Percentiles rank a stretch among this genome's conserved stretches.
Conservation (phyloP, 164 flowering plant genomes). For the Aristolochia californica region DNA sequence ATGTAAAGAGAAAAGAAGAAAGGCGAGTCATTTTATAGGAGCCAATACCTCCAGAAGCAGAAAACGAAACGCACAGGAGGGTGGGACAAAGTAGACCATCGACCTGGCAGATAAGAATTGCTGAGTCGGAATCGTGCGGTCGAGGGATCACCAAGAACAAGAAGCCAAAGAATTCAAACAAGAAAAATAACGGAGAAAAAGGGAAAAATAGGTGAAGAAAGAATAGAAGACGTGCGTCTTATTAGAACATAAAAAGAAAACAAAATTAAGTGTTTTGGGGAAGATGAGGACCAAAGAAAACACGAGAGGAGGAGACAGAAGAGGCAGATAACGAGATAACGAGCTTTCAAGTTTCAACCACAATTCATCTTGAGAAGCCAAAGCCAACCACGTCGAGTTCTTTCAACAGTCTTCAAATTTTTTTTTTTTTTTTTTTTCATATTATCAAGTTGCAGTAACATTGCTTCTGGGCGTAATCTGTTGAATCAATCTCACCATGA, state of each 20-base stretch:
- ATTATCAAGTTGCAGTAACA: too few relatives aligned
- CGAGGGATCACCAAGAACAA: not conserved
- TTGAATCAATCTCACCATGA: too few relatives aligned
- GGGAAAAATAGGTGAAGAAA: too few relatives aligned
- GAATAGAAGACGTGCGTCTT: too few relatives aligned
- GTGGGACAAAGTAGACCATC: not conserved
- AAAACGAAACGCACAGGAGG: not conserved
- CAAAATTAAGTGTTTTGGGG: not conserved
- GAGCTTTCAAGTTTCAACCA: not conserved
- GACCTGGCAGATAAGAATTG: constrained; percentile 8
- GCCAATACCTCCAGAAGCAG: not conserved
- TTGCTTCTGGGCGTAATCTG: too few relatives aligned
- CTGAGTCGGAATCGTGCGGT: constrained; percentile 3
- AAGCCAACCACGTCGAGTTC: too few relatives aligned
- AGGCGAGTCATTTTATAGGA: not conserved
- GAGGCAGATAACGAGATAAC: not conserved
- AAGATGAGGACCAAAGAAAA: constrained; percentile 6
- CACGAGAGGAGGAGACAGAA: not conserved
- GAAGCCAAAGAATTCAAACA: too few relatives aligned
- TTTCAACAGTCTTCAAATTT: too few relatives aligned
- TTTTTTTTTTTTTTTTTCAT: too few relatives aligned
- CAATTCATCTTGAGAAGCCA: not conserved
- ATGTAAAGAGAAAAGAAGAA: not conserved
- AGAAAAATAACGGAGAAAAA: not conserved
- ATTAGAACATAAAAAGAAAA: too few relatives aligned